Evolutionary conservation across 805 yeast genomes (phyloP).

Genomic region (Candida hungchunana): DNA sequence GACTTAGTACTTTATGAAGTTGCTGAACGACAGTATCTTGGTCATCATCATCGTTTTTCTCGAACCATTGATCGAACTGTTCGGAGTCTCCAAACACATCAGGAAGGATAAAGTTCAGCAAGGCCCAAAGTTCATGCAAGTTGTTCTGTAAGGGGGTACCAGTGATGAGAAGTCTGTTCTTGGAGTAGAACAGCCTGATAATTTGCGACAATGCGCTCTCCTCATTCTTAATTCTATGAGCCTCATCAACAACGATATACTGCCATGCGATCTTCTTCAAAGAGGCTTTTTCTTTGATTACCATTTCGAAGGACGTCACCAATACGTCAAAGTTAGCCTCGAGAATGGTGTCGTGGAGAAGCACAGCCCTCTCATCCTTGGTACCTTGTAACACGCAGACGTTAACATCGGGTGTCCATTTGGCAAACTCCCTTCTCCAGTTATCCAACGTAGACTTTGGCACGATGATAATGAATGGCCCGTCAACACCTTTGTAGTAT

Average conservation of each 20-base stretch:
- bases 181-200: conserved; percentile 81
- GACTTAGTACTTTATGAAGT: conserved; percentile 81
- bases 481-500: conserved; percentile 70
- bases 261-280: conserved; percentile 88
- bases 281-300: conserved; percentile 78
- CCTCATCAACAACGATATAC: conserved; percentile 91
- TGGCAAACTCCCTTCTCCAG: conserved; percentile 92
- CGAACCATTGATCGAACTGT: conserved; percentile 92
- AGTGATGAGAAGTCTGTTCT: conserved; percentile 80
- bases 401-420: conserved; percentile 94
- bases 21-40: conserved; percentile 86
- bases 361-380: conserved; percentile 67
- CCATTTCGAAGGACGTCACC: conserved; percentile 90
- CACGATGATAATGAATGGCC: conserved; percentile 88
- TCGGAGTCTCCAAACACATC: conserved; percentile 93
- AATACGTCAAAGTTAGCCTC: conserved; percentile 84
- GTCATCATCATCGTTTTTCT: conserved; percentile 47
- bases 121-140: conserved; percentile 94
- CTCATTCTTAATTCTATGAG: conserved; percentile 94
- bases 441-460: conserved; percentile 95
- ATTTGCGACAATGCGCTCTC: conserved; percentile 90
- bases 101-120: conserved; percentile 83
- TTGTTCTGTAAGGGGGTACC: conserved; percentile 97
- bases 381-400: conserved; percentile 84
- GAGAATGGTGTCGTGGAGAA: conserved; percentile 57